phyloP scores from a whole-genome alignment of 192 early-diverging fungal species.

The Pilaira anomala region DNA sequence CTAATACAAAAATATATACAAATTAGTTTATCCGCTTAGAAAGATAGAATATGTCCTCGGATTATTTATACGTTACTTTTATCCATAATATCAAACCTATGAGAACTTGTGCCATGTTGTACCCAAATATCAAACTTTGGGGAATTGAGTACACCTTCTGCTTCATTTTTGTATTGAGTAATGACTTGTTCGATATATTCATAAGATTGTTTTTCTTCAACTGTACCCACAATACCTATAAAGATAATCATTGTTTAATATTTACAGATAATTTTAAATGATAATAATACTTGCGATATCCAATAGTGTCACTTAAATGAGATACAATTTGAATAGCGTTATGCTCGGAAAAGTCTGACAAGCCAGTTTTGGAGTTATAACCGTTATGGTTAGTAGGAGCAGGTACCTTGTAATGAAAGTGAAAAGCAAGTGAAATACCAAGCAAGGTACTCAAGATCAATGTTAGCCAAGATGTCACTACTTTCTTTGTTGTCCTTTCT shows the following conservation, averaged over 20 bases:
- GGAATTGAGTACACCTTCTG: constrained; percentile 23
- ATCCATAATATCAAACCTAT: constrained; percentile 72
- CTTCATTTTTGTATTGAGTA: constrained; percentile 27
- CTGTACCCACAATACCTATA: constrained; percentile 41
- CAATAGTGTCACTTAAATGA: constrained; percentile 51
- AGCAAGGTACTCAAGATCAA: constrained; percentile 11
- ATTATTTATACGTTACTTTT: constrained; percentile 43
- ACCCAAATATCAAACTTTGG: constrained; percentile 59
- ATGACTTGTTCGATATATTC: constrained; percentile 43
- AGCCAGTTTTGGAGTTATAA: constrained; percentile 26
- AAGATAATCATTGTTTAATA: constrained; percentile 5
- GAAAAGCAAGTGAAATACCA: constrained; percentile 16
- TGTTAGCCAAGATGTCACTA: constrained; percentile 15
- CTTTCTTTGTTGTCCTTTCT: constrained; percentile 7
- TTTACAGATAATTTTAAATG: background rate
- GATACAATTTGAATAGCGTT: constrained; percentile 48
- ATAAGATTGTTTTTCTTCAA: constrained; percentile 40
- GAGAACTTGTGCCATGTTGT: constrained; percentile 58
- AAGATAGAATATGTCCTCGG: too few species aligned
- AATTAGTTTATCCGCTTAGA: background rate
- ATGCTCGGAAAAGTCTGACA: constrained; percentile 52
- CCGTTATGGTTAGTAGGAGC: constrained; percentile 25
- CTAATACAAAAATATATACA: constrained; percentile 25
- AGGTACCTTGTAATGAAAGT: constrained; percentile 31
- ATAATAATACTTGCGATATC: constrained; percentile 41